Base-by-base conservation (phyloP, 2,329 filamentous ascomycete genomes). In the Ustulina deusta region DNA sequence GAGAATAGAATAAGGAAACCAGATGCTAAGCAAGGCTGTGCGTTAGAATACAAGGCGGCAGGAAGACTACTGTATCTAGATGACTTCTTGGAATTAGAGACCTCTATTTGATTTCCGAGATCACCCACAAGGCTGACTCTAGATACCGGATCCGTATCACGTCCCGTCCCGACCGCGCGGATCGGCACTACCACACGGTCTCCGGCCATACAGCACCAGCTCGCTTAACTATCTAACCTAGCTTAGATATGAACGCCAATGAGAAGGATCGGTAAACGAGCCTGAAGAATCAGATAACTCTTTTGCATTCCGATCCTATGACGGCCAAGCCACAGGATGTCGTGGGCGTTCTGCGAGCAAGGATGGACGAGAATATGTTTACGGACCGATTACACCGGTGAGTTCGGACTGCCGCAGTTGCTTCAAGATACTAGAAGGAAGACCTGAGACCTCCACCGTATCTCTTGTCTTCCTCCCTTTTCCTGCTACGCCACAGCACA, bases 141-240 rank as follows among this genome's bases (percentile, higher is more conserved):
- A 25, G 29, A 36, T 22, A 34, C 17, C 36, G 25, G 48, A 36
- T 58, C n/a, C 55, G 55, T 32, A 52, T 54, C 29, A 54, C 27
- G 25, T 46, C 36, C 32, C 7, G 38, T 44, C 48, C 55, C 27
- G 25, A 48, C 20, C 20, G 10, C 17, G 22, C 22, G 56, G 62
- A 32, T 42, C 36, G 15, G 36, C n/a, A 10, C 46, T 40, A 58
- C 40, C 25, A 49, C 44, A 44, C 48, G 40, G 9, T 20, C 29
- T 46, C 56, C 38, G 56, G 57, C 32, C 20, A 32, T 42, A n/a
- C 27, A 34, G 52, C 34, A 57, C 38, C 51, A 17, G 58, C 34
- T 11, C 46, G 42, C 20, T 38, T 38, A 5, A 40, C 46, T 27
- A 48, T 6, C 25, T 48, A 20, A 13, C 27, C 25, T 48, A 20